These are phyloP conservation scores for Leptographium radiaticola DNA, from an alignment of 2,329 filamentous ascomycete genomes.

Conservation along the genomic window DNA sequence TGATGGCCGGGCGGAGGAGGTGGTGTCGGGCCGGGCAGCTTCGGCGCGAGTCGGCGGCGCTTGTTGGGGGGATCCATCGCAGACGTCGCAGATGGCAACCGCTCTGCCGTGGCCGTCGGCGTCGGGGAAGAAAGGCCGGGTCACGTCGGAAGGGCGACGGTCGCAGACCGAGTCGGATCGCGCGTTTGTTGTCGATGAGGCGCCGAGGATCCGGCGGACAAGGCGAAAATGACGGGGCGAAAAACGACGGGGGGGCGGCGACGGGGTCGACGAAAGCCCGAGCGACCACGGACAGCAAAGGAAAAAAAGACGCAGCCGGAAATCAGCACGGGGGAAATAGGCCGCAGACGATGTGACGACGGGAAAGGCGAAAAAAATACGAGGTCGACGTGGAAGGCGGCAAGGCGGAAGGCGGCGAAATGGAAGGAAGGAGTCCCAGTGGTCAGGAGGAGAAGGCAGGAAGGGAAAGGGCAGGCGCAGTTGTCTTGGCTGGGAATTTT, in stretches of 20 bases:
- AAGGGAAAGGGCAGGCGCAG: not conserved
- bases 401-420: not conserved
- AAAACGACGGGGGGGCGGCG: no score
- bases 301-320: no score
- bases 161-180: no score
- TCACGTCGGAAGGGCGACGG: not conserved
- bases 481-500: not conserved
- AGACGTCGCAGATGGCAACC: not conserved
- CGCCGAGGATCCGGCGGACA: no score
- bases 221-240: no score
- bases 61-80: conserved; percentile 17
- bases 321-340: not conserved
- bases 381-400: not conserved
- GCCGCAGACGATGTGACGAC: no score
- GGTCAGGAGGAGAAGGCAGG: not conserved
- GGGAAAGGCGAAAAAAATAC: not conserved
- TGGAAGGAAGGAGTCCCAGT: not conserved
- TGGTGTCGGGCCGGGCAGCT: conserved; percentile 14
- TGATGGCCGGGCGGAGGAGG: conserved; percentile 3
- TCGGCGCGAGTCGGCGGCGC: conserved; percentile 17
- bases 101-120: no score
- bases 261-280: not conserved
- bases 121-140: no score
- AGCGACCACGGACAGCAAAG: no score
- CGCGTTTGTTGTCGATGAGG: no score